Percentiles rank a stretch among this genome's conserved stretches.
These are phyloP conservation scores for Marchantia paleacea DNA, from an alignment of 225 moss, liverwort and hornwort genomes.

Conservation along the genomic window DNA sequence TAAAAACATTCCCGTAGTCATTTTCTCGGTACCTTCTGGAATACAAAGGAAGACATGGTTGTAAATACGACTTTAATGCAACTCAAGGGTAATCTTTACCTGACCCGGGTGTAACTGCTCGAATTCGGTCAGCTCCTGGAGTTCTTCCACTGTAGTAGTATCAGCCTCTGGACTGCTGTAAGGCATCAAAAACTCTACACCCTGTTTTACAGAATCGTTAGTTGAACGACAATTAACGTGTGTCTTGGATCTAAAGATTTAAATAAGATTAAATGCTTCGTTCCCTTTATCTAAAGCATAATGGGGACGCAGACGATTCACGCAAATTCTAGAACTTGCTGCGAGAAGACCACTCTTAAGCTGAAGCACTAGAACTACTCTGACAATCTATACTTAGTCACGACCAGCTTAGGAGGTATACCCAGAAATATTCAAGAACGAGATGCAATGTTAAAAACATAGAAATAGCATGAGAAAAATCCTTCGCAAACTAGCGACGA, in stretches of 20 bases:
- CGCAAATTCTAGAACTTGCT: no score
- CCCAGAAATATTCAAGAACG: neutral
- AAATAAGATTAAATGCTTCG: no score
- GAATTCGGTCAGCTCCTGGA: conserved; percentile 83
- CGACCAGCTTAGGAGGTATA: neutral
- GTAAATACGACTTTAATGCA: neutral
- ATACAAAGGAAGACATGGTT: neutral
- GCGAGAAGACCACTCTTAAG: no score
- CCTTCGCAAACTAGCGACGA: no score
- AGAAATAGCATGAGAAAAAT: neutral
- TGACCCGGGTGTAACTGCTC: conserved; percentile 89
- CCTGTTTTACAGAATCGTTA: conserved; percentile 42
- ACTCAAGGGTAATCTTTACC: conserved; percentile 30
- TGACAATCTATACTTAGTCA: no score
- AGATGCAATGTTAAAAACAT: neutral
- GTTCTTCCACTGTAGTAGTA: conserved; percentile 65
- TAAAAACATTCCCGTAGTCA: no score
- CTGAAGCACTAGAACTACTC: no score
- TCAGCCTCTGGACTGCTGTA: conserved; percentile 53
- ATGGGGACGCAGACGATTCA: no score
- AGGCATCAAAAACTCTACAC: conserved; percentile 87
- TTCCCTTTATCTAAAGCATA: no score
- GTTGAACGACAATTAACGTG: neutral
- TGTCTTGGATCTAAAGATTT: no score
- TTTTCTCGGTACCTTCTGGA: neutral